phyloP scores from a whole-genome alignment of 768 basidiomycete genomes.

The Termitomyces sp. region DNA sequence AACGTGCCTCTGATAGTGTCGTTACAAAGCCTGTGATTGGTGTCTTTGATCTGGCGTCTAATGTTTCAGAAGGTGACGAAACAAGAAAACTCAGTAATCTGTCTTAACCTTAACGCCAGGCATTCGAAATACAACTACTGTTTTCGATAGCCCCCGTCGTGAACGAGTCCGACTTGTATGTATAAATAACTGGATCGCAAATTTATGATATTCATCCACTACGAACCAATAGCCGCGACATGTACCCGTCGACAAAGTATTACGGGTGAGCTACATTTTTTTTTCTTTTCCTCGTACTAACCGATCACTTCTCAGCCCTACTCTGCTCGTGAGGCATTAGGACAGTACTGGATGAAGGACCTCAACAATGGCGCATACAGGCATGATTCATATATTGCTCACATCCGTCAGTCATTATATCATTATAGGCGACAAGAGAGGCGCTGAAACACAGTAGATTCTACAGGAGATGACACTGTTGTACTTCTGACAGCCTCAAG shows the following conservation, averaged over 20 bases:
- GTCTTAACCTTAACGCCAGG: constrained; percentile 35
- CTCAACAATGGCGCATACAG: constrained; percentile 85
- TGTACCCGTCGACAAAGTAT: constrained; percentile 79
- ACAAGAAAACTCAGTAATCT: not conserved
- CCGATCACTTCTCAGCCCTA: constrained; percentile 56
- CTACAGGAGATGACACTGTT: constrained; percentile 75
- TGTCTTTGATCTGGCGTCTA: constrained; percentile 92
- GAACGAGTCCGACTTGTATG: constrained; percentile 76
- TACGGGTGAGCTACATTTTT: constrained; percentile 52
- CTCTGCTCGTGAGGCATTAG: constrained; percentile 82
- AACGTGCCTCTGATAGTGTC: constrained; percentile 38
- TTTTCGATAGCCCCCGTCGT: constrained; percentile 87
- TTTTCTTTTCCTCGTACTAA: not conserved
- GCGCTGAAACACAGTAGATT: constrained; percentile 35
- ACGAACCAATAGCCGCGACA: constrained; percentile 61
- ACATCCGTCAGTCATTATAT: constrained; percentile 54
- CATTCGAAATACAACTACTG: constrained; percentile 96
- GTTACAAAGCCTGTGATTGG: constrained; percentile 97
- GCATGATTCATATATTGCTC: constrained; percentile 83
- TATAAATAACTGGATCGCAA: not conserved
- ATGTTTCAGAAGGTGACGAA: constrained; percentile 77
- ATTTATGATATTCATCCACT: not conserved
- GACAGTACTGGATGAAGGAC: constrained; percentile 97
- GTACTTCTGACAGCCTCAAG: constrained; percentile 74
- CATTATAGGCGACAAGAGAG: not conserved